phyloP scores from a whole-genome alignment of 371 early-diverging fungal species.

The Dichotomocladium elegans region DNA sequence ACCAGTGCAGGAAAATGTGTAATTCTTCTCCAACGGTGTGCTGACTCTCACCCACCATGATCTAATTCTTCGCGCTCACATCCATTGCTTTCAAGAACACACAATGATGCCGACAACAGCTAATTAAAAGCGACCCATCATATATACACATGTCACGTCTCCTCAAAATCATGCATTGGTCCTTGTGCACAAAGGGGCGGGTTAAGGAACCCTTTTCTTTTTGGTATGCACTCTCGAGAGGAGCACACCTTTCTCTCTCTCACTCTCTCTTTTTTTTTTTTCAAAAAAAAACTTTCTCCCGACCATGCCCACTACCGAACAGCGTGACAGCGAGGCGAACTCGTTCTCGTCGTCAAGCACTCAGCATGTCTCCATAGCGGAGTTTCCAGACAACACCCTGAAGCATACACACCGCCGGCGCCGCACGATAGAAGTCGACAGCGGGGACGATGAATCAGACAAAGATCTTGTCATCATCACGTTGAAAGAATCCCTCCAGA shows the following conservation, averaged over 20 bases:
- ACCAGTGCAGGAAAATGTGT: no score
- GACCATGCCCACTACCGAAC: not conserved
- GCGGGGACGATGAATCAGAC: slow-evolving; percentile 26
- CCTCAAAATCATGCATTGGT: no score
- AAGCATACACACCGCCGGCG: not conserved
- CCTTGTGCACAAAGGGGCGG: no score
- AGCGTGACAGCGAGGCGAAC: not conserved
- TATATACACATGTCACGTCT: no score
- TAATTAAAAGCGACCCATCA: no score
- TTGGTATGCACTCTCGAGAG: no score
- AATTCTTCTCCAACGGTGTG: no score
- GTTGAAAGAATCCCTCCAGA: slow-evolving; percentile 32
- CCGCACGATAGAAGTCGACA: not conserved
- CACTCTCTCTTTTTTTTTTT: not conserved
- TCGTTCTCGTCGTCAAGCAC: slow-evolving; percentile 6
- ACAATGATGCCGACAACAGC: no score
- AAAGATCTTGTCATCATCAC: slow-evolving; percentile 40
- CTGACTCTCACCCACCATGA: no score
- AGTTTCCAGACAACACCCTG: not conserved
- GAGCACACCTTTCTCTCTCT: not conserved
- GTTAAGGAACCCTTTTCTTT: no score
- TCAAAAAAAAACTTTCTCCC: not conserved
- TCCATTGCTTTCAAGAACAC: no score
- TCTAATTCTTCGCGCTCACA: no score
- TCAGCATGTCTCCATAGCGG: not conserved